phyloP scores from a whole-genome alignment of 2,329 filamentous ascomycete genomes.

The Chrysoporthe cubensis region DNA sequence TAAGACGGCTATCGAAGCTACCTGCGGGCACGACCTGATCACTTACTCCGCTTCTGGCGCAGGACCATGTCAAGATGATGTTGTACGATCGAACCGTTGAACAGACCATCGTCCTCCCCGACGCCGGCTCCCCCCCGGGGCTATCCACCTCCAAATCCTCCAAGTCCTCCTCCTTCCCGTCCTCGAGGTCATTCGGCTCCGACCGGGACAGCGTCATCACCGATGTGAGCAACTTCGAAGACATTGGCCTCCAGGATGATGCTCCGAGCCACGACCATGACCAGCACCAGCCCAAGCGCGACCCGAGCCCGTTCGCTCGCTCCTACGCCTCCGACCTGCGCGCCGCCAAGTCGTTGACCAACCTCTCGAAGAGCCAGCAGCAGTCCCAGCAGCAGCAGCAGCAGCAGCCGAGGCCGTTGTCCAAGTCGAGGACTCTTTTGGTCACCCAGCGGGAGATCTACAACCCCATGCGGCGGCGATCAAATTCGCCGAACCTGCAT shows the following conservation, averaged over 20 bases:
- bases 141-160: constrained; percentile 85
- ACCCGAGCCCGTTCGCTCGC: constrained; percentile 54
- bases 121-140: constrained; percentile 73
- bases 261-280: constrained; percentile 39
- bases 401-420: constrained; percentile 36
- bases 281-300: constrained; percentile 41
- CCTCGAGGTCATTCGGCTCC: constrained; percentile 60
- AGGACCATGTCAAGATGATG: constrained; percentile 42
- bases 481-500: constrained; percentile 44
- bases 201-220: constrained; percentile 72
- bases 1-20: too few relatives aligned
- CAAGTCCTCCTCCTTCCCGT: constrained; percentile 87
- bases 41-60: neutral
- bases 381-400: constrained; percentile 16
- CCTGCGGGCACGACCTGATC: neutral
- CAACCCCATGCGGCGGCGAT: constrained; percentile 39
- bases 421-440: constrained; percentile 34
- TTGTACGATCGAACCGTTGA: constrained; percentile 43
- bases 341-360: constrained; percentile 34
- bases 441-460: constrained; percentile 39
- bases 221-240: constrained; percentile 86
- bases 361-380: constrained; percentile 34
- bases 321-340: constrained; percentile 50
- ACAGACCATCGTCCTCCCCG: constrained; percentile 44
- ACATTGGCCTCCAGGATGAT: constrained; percentile 81